phyloP scores from a whole-genome alignment of 148 eudicot species.

The Fagopyrum homotropicum region DNA sequence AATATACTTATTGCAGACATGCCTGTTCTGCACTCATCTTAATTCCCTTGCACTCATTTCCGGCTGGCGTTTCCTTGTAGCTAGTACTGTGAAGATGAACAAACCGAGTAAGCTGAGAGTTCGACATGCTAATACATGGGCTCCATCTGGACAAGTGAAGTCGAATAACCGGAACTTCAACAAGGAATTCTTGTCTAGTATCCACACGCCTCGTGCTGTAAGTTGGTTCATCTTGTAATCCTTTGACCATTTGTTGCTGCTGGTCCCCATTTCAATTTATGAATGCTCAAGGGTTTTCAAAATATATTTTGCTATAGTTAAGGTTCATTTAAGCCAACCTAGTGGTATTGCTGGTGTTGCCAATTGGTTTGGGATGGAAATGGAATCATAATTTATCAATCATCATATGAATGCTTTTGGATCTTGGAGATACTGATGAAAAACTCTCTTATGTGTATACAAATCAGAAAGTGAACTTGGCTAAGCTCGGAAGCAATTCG shows the following conservation, averaged over 20 bases:
- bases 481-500: conserved; percentile 74
- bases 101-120: conserved; percentile 76
- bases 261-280: background rate
- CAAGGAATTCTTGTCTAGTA: conserved; percentile 48
- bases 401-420: background rate
- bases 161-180: conserved; percentile 29
- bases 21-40: background rate
- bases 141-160: conserved; percentile 35
- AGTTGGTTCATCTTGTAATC: background rate
- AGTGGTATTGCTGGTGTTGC: no score
- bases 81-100: conserved; percentile 45
- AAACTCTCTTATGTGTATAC: background rate
- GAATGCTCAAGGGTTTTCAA: background rate
- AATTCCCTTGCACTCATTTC: background rate
- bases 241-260: background rate
- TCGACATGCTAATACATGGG: conserved; percentile 63
- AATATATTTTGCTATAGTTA: background rate
- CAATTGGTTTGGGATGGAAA: no score
- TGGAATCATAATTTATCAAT: no score
- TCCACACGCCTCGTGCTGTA: conserved; percentile 43
- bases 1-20: background rate
- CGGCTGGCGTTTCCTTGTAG: conserved; percentile 25
- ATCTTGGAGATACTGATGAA: background rate
- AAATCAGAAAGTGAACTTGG: conserved; percentile 59
- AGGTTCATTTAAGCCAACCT: background rate